Evolutionary conservation across 345 rosid species (phyloP).

Genomic region (Erysimum cheiranthoides): DNA sequence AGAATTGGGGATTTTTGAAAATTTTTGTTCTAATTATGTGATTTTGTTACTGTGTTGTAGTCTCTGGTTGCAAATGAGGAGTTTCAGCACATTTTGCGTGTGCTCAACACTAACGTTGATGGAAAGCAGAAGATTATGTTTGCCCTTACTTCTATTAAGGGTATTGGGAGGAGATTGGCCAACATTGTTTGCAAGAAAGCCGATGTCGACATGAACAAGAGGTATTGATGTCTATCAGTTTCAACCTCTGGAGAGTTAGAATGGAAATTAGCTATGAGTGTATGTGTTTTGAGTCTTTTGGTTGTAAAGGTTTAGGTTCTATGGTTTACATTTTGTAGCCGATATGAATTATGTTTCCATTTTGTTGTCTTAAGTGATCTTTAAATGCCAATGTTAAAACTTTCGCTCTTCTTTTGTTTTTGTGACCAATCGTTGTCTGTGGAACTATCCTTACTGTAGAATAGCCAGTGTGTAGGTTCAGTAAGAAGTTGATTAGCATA

Average conservation of each 20-base stretch:
- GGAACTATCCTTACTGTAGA: neutral
- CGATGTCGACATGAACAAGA: slow-evolving; percentile 95
- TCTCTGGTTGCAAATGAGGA: slow-evolving; percentile 90
- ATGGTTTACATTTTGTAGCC: neutral
- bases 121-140: slow-evolving; percentile 93
- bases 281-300: neutral
- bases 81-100: slow-evolving; percentile 95
- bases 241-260: neutral
- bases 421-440: neutral
- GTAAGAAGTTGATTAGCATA: neutral
- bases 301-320: neutral
- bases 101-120: slow-evolving; percentile 88
- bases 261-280: neutral
- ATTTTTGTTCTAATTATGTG: neutral
- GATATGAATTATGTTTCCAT: neutral
- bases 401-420: neutral
- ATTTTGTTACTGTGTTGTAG: slow-evolving; percentile 44
- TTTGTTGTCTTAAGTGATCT: neutral
- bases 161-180: slow-evolving; percentile 84
- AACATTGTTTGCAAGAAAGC: slow-evolving; percentile 98
- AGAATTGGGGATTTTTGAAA: neutral
- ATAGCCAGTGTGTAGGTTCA: neutral
- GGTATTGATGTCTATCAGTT: slow-evolving; percentile 45
- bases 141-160: slow-evolving; percentile 92
- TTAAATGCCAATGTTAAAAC: neutral